A percentile compares a stretch with the other conserved stretches of the same genome.
Conservation (phyloP, 1,284 basidiomycete genomes). For the Cystobasidiaceae sp. region DNA sequence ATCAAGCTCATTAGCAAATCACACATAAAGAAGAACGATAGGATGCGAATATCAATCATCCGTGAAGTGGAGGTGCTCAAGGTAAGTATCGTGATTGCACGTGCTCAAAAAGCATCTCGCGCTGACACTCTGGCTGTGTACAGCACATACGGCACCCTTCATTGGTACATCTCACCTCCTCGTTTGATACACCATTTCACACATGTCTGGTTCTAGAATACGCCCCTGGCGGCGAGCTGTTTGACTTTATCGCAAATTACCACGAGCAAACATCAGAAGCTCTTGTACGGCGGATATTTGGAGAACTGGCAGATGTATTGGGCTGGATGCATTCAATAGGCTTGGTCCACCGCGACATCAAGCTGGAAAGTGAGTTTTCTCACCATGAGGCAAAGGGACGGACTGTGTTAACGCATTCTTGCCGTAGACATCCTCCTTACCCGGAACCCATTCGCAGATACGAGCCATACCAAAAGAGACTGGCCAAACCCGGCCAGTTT, state of each 20-base stretch:
- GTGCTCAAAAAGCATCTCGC: neutral
- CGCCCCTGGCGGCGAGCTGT: conserved; percentile 74
- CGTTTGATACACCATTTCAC: conserved; percentile 67
- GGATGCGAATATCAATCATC: conserved; percentile 75
- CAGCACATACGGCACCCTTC: conserved; percentile 79
- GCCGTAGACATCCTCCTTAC: conserved; percentile 58
- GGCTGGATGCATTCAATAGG: conserved; percentile 84
- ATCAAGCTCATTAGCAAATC: conserved; percentile 74
- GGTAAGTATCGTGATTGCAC: conserved; percentile 49
- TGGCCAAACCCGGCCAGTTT: conserved; percentile 46
- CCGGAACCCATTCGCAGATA: conserved; percentile 49
- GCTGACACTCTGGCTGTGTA: conserved; percentile 31
- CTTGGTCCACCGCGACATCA: conserved; percentile 87
- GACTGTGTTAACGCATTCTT: neutral
- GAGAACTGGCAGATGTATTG: conserved; percentile 71
- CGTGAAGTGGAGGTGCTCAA: conserved; percentile 80
- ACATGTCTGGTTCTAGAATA: conserved; percentile 78
- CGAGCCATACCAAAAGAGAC: conserved; percentile 38
- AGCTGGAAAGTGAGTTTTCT: conserved; percentile 89
- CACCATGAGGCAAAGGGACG: neutral
- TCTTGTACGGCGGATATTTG: conserved; percentile 69
- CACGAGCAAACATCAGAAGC: conserved; percentile 58
- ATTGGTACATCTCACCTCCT: conserved; percentile 67
- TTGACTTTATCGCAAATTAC: conserved; percentile 64
- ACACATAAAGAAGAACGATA: conserved; percentile 56